Evolutionary conservation across 768 basidiomycete genomes (phyloP).

Genomic region (Daedaleopsis sinensis): DNA sequence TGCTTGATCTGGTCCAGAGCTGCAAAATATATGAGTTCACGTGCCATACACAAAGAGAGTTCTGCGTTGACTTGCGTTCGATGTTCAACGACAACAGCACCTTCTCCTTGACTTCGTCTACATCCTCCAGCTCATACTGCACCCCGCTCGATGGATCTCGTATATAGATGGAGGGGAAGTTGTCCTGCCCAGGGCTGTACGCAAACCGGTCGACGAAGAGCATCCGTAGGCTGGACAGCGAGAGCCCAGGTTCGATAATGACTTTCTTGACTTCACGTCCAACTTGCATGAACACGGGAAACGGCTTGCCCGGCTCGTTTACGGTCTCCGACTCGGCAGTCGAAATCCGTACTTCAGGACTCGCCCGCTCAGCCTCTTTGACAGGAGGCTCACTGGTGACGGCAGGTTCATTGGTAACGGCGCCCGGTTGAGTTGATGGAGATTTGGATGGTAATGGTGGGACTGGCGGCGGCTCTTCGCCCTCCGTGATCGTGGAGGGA

Average conservation of each 20-base stretch:
- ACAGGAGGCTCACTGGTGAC: not conserved
- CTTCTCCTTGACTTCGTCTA: constrained; percentile 88
- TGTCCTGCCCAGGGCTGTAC: constrained; percentile 90
- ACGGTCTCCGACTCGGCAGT: constrained; percentile 14
- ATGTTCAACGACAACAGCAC: constrained; percentile 92
- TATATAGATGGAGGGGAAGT: constrained; percentile 95
- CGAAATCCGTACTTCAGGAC: constrained; percentile 3
- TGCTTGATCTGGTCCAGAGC: constrained; percentile 99
- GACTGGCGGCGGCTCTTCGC: constrained; percentile 37
- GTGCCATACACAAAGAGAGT: not conserved
- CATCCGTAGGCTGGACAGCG: constrained; percentile 76
- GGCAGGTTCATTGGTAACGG: not conserved
- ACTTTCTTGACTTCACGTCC: constrained; percentile 92
- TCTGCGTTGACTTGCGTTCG: constrained; percentile 72
- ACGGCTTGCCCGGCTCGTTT: constrained; percentile 29
- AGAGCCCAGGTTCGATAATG: constrained; percentile 65
- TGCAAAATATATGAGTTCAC: constrained; percentile 33
- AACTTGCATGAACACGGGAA: constrained; percentile 86
- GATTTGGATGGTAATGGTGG: constrained; percentile 32
- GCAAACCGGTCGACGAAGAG: constrained; percentile 95
- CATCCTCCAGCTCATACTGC: constrained; percentile 94
- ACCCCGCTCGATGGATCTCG: constrained; percentile 91
- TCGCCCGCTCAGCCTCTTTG: not conserved
- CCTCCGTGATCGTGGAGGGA: constrained; percentile 31
- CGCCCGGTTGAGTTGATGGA: constrained; percentile 19